Conservation (phyloP, 2,329 filamentous ascomycete genomes). For the Pyricularia sp. region DNA sequence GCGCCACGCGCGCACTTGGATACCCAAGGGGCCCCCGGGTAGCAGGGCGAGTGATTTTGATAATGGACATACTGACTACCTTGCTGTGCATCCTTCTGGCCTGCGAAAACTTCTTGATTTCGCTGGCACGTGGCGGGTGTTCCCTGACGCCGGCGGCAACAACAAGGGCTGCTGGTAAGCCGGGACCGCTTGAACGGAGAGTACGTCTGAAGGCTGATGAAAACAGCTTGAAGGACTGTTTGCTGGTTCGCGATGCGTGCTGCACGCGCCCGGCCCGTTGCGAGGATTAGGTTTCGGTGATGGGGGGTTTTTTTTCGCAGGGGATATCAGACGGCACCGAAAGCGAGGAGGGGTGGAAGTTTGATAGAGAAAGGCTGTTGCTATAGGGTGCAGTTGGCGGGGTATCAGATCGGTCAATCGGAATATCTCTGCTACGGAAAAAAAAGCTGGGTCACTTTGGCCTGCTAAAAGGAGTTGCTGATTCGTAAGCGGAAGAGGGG, state of each 20-base stretch:
- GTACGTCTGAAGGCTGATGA: conserved; percentile 67
- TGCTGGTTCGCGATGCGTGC: background rate
- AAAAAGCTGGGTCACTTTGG: background rate
- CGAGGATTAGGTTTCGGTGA: background rate
- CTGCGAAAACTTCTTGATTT: conserved; percentile 25
- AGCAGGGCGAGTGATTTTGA: background rate
- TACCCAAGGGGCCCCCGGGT: background rate
- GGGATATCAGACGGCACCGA: background rate
- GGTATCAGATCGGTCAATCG: background rate
- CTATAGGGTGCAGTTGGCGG: background rate
- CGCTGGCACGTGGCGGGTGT: conserved; percentile 19
- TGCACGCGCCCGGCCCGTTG: background rate
- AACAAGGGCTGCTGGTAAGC: conserved; percentile 61
- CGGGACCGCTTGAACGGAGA: conserved; percentile 59
- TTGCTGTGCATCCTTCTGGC: conserved; percentile 73
- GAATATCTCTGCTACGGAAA: background rate
- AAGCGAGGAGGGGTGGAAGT: background rate
- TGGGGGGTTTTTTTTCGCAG: background rate
- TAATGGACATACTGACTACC: conserved; percentile 60
- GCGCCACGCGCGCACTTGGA: background rate
- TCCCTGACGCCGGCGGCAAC: conserved; percentile 49
- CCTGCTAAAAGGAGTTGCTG: background rate
- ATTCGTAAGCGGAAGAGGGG: background rate
- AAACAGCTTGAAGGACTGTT: conserved; percentile 69
- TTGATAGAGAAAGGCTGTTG: background rate